Evolutionary conservation across 2,329 filamentous ascomycete species (phyloP), one percentile per base, ranked within the genome.

Genomic region (Claviceps spartinae): DNA sequence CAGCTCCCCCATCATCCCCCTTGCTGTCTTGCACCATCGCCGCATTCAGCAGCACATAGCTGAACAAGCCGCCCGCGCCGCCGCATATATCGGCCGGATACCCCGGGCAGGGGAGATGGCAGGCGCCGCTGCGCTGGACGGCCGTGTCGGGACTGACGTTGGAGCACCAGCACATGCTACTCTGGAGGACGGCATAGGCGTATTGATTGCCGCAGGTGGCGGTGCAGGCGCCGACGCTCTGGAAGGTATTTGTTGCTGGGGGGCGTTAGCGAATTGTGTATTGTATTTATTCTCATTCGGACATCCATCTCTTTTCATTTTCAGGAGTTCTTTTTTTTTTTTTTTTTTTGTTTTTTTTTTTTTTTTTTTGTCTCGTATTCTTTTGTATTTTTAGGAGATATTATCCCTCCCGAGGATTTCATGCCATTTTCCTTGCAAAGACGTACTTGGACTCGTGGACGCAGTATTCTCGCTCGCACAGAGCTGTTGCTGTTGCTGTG

Each of bases 1-100:
- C 20, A 14, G 18, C 4, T 16, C 40, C n/a, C n/a, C 40, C 40
- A 7, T 26, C n/a, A 5, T 22, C 3, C 2, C 43, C 51, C 48
- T 37, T 53, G 6, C 18, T 45, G 14, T 45, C 52, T 8, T 16
- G 4, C 4, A 50, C 30, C 48, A 53, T 13, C 4, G 26, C 38
- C 13, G 34, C 43, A 30, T 50, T 41, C 48, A 53, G 5, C 9
- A 53, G 24, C 11, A 53, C 30, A 18, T 53, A 53, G 48, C 48
- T 53, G 40, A 43, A 53, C 14, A 30, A n/a, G 16, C 44, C 38
- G 16, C 38, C 38, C 13, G 37, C 41, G 13, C 48, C 48, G 26
- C 52, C 52, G 22, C 52, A 53, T 26, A 41, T 40, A 13, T 53
- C 52, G 13, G 18, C 34, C 30, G 52, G 52, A 37, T 53, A 53